Base-by-base conservation (phyloP, 495 filamentous ascomycete genomes). In the Gamarada debralockiae region DNA sequence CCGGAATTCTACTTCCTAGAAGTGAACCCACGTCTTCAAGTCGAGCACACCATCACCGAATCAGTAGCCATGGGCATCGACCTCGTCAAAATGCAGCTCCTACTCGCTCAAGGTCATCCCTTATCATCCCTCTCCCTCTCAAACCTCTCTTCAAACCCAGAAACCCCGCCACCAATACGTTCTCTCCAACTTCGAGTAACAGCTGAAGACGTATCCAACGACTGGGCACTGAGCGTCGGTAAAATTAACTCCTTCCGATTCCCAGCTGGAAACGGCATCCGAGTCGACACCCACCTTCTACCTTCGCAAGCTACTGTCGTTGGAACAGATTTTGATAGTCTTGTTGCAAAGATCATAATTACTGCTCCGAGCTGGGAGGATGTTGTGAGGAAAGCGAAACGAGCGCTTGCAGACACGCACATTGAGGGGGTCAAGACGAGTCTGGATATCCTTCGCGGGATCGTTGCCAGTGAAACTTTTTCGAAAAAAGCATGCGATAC, bases 11-110 rank as follows among this genome's bases (percentile, higher is more conserved):
- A 76, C 61, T 84, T 85, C 49, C 70, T 84, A 5, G 82, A 85
- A 56, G 79, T 86, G 70, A 85, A 85, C 57, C 82, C 81, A 0
- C 64, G 81, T 20, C 66, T 84, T 4, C 82, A 86, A 55, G 82
- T 86, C 17, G 82, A 86, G 63, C 82, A 85, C 61, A 75, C 74
- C 6, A 79, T 83, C 37, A 84, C 82, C 6, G 80, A 86, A 57
- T 65, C 77, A 7, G 76, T 79, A 50, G 75, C 77, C 53, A 65
- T 68, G 31, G 52, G 52, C 6, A 56, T 83, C 25, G 81, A 85
- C 53, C 61, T 84, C 14, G 79, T 84, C 5, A 69, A 77, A 44
- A 62, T 78, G 54, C 80, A 85, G 50, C 67, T 85, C 13, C 64
- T 70, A 0, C 53, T 85, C 7, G 74, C 78, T 9, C 78, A 81